Percentiles rank a stretch among this genome's conserved stretches.
Conservation (phyloP, 148 eudicot genomes). For the Vaccinium vitisidaea region DNA sequence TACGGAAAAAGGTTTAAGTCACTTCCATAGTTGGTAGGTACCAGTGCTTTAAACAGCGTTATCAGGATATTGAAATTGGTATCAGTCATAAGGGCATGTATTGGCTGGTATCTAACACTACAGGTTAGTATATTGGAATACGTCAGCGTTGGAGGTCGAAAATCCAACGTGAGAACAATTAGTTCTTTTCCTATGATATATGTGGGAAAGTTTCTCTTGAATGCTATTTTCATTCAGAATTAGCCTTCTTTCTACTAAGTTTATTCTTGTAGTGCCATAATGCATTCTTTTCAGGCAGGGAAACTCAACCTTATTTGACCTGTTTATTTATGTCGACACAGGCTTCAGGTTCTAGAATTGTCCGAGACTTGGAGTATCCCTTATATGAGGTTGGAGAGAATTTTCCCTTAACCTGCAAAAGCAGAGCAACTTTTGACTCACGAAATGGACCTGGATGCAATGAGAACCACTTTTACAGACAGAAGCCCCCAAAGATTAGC, state of each 20-base stretch:
- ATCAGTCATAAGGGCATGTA: not conserved
- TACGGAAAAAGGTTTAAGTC: not conserved
- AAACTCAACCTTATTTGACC: not conserved
- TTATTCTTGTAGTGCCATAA: not conserved
- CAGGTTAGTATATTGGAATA: not conserved
- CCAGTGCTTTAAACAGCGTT: no score
- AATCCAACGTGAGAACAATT: not conserved
- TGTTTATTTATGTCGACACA: constrained; percentile 14
- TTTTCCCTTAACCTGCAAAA: not conserved
- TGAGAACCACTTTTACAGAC: constrained; percentile 7
- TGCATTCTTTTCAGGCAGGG: not conserved
- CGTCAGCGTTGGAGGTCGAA: not conserved
- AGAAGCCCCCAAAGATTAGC: constrained; percentile 2
- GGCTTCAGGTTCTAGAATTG: constrained; percentile 27
- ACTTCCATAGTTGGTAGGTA: not conserved
- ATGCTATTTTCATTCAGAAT: not conserved
- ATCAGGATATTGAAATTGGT: no score
- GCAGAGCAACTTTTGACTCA: not conserved
- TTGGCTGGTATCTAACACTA: not conserved
- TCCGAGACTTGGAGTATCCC: not conserved
- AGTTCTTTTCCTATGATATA: not conserved
- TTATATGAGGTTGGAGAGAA: constrained; percentile 1
- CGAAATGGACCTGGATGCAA: constrained; percentile 14
- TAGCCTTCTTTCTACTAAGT: not conserved
- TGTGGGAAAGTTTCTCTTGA: constrained; percentile 2